Evolutionary conservation across 2,329 filamentous ascomycete genomes (phyloP), one percentile per base, ranked within the genome.

Genomic region (Diplodia sapinea): DNA sequence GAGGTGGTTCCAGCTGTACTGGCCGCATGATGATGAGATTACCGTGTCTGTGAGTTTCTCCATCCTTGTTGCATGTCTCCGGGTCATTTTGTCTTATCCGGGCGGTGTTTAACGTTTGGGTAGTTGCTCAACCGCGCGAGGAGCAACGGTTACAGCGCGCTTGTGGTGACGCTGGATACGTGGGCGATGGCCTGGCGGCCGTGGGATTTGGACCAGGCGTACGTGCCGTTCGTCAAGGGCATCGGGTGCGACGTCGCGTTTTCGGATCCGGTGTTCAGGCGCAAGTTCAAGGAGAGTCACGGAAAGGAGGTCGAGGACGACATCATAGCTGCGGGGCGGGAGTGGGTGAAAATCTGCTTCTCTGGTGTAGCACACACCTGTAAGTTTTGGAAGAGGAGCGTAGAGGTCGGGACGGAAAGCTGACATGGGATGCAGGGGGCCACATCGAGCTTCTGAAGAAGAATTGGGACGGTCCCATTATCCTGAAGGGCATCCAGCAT

Each of bases 1-100:
- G 47, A 80, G 88, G 23, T 92, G 88, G 88, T 92, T 84, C 74
- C 89, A 92, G 74, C 83, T 92, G 0, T 92, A 92, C 78, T 91
- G 89, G 87, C 89, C 89, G 0, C 78, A 82, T 23, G 84, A 87
- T 70, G 83, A 91, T 67, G 84, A 87, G 1, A 82, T 92, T 65
- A 91, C 89, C 0, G 78, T 84, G 0, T 89, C 86, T 5, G 38
- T 68, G 23, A 63, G 59, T 52, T n/a, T 17, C n/a, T n/a, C 13
- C 9, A 26, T 26, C 13, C n/a, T 33, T 33, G 31, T 33, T 33
- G 31, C 31, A 33, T 9, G 31, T 33, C 31, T 33, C 6, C 4
- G 6, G 26, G 26, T 9, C 31, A 12, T 38, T 38, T 38, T 38
- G 9, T 12, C 11, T 38, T 38, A 12, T 38, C 36, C 11, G 36